Evolutionary conservation across 1,284 basidiomycete species (phyloP).

Genomic region (Trichosporon ovoides): DNA sequence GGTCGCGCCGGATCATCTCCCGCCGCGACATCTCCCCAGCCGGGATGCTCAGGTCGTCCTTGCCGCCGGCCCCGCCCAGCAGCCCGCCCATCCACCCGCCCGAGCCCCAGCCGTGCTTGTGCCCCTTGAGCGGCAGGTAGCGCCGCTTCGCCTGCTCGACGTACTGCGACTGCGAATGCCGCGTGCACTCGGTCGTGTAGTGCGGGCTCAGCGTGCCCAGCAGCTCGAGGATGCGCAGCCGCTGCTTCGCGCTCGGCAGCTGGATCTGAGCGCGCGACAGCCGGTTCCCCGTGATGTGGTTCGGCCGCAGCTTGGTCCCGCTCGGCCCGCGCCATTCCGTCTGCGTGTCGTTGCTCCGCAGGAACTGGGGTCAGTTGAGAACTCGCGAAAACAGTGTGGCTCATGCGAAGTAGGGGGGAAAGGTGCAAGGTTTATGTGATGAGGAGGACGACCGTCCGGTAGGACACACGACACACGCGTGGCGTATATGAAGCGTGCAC

Average conservation of each 20-base stretch:
- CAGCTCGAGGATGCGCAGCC: constrained; percentile 74
- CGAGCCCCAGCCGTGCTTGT: constrained; percentile 56
- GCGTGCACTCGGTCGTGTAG: constrained; percentile 84
- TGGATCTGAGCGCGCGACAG: constrained; percentile 38
- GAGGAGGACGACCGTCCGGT: neutral
- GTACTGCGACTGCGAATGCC: constrained; percentile 74
- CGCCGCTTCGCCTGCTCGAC: constrained; percentile 74
- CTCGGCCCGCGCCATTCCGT: constrained; percentile 13
- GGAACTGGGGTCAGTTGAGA: constrained; percentile 2
- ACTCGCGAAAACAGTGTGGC: neutral
- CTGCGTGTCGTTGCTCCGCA: constrained; percentile 2
- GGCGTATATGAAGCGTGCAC: constrained; percentile 3
- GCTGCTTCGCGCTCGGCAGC: constrained; percentile 67
- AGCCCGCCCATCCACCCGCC: constrained; percentile 57
- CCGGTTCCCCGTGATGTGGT: constrained; percentile 24
- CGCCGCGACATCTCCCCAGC: constrained; percentile 48
- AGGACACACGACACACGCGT: neutral
- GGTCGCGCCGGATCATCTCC: constrained; percentile 48
- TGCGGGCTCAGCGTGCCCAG: constrained; percentile 79
- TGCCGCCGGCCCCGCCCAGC: constrained; percentile 30
- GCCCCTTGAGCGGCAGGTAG: constrained; percentile 73
- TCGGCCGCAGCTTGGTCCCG: constrained; percentile 11
- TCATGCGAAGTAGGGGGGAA: neutral
- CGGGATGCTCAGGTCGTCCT: constrained; percentile 23
- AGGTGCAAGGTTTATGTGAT: neutral